Evolutionary conservation across 2,329 filamentous ascomycete genomes (phyloP), one percentile per base, ranked within the genome.

Genomic region (Colletotrichum plurivorum): DNA sequence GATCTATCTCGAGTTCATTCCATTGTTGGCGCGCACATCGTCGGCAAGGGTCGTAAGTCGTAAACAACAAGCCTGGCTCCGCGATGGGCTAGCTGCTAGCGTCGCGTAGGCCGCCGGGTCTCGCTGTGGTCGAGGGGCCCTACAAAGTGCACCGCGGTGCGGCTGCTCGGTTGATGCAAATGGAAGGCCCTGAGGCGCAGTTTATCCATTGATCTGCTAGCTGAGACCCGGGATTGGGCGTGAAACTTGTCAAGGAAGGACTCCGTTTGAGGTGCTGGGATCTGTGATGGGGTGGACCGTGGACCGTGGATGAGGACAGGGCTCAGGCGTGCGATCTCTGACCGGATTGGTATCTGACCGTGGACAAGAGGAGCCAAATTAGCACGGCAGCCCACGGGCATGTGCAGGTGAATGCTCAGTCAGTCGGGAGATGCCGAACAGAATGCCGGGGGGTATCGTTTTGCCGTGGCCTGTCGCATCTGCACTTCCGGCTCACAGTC

Each of bases 201-300:
- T 73, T 73, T 72, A 49, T 65, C 72, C 73, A 74, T 77, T 76
- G 80, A 82, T 82, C 79, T 77, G 65, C 81, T 75, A 76, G 74
- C 78, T 83, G 81, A 83, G 78, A 83, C 81, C 78, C 70, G 72
- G 73, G 71, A 77, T 76, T 73, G 75, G 74, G 77, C 77, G 77
- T 82, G 80, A 82, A 82, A 84, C 80, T 73, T 72, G 73, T 75
- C 73, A 71, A 72, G 72, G 73, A 67, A 69, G 73, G 73, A 73
- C 71, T 71, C 74, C 67, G 67, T 70, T 70, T 70, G 67, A 70
- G 46, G 53, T 43, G 58, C 63, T 54, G 57, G 67, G 67, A 70
- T 70, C 56, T 66, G 67, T 69, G 54, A 61, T 65, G 62, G 67
- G 43, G 67, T 69, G 67, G 62, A 56, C 63, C 67, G 53, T 63